phyloP scores from a whole-genome alignment of 148 eudicot genomes.

The Fagopyrum esculentum region DNA sequence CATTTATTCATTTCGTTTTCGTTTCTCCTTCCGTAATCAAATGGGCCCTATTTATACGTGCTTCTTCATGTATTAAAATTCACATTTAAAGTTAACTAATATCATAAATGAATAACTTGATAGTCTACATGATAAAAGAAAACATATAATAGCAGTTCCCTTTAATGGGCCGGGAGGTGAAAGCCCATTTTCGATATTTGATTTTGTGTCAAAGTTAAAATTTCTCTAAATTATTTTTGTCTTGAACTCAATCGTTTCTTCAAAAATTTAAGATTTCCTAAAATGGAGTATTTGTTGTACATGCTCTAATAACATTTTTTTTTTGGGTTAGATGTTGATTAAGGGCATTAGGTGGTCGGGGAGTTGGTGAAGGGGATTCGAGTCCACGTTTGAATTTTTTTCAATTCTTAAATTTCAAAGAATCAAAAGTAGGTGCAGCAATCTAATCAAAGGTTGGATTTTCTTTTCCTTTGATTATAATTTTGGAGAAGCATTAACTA shows the following conservation, averaged over 20 bases:
- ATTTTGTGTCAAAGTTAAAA: neutral
- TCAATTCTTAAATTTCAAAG: neutral
- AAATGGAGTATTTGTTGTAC: no score
- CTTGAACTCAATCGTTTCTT: no score
- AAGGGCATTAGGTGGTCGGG: neutral
- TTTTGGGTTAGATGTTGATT: neutral
- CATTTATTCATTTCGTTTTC: no score
- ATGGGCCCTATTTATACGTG: no score
- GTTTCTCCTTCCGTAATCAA: no score
- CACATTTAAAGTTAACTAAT: no score
- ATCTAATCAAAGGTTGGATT: neutral
- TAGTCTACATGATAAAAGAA: no score
- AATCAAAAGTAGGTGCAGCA: neutral
- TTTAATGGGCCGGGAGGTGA: neutral
- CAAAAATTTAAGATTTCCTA: no score
- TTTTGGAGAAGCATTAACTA: neutral
- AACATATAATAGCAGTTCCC: neutral
- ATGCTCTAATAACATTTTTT: no score
- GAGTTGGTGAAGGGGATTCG: neutral
- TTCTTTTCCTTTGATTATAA: neutral
- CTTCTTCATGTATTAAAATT: no score
- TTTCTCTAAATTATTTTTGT: no score
- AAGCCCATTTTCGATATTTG: neutral
- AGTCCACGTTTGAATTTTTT: neutral
- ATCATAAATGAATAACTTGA: no score